Base-by-base conservation (phyloP, 2,329 filamentous ascomycete genomes). In the Tolypocladium inflatum region DNA sequence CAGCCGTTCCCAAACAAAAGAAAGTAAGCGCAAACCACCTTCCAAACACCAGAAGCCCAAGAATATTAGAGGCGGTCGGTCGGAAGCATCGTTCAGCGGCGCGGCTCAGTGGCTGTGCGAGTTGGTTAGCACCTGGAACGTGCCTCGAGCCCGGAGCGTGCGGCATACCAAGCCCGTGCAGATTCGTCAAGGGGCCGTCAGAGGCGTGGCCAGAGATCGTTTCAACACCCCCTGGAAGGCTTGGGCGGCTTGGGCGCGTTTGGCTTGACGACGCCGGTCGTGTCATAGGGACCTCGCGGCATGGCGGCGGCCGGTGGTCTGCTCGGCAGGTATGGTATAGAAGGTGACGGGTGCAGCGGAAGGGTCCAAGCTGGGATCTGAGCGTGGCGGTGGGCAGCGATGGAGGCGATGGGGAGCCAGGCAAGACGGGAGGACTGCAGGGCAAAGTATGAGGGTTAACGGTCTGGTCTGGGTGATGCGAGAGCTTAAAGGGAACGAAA, bases 281-380 rank as follows among this genome's bases (percentile, higher is more conserved):
- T 70, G 58, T 74, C 71, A 59, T 74, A 74, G 2, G 71, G 71
- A 56, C 71, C 71, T 52, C 71, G 70, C 42, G 68, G 62, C 71
- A 74, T 74, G 48, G 55, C 38, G 35, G 55, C 39, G 48, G 48
- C 30, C 13, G 8, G 7, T 35, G 26, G 2, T 30, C 9, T 35
- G 59, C 55, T 57, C 38, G 55, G 48, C n/a, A 13, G 60, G 61
- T 4, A 17, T 52, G 45, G 58, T 37, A 56, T 43, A 13, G 26
- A 35, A 48, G 21, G n/a, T 58, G 45, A 13, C 23, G 55, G 10
- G 30, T 19, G 55, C 45, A 4, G 19, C 19, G 7, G 17, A 33
- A 19, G 30, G 17, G 19, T 13, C 17, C 30, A 51, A 6, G 48
- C 5, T 35, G 26, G 26, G 26, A 13, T 9, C 48, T 21, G 48